Base-by-base conservation (phyloP, 495 filamentous ascomycete species). In the Penicilliopsis zonata region DNA sequence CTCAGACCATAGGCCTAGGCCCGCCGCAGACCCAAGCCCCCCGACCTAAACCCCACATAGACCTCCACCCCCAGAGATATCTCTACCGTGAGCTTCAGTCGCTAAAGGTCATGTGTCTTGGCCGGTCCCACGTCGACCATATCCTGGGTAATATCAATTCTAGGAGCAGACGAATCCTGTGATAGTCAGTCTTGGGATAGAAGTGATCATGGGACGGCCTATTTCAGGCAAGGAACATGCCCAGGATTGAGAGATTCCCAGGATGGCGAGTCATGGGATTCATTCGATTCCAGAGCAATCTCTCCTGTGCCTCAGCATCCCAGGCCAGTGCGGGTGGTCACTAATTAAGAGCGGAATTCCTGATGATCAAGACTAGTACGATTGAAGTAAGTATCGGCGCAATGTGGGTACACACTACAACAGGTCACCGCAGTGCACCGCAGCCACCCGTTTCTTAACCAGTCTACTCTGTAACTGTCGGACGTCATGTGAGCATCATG, bases 121-220 rank as follows among this genome's bases (percentile, higher is more conserved):
- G 21, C 21, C 7, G 21, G 21, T 24, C 21, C 26, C 5, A 13
- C 12, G 13, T 28, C 5, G 26, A 13, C 5, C 5, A 28, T 28
- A 28, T 13, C 26, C 26, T 28, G 21, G 21, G 21, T n/a, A 24
- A n/a, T 24, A 24, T 24, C 21, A n/a, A 24, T 24, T 24, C 21
- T n/a, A n/a, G 21, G 21, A 24, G 21, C 7, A 28, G 5, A 5
- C 26, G 26, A 13, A 28, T 28, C 26, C 26, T 13, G 13, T 5
- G 26, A 28, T 28, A 28, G 9, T 28, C 12, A 5, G 5, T 28
- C 26, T 13, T 28, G 26, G 7, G 26, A 28, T 28, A 13, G 26
- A 28, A 5, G 9, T 28, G 9, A 6, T 28, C 26, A 5, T 13
- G 26, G 26, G 26, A 28, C 14, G 26, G 26, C 5, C 26, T 9